Percentiles rank a stretch among this genome's conserved stretches.
Conservation (phyloP, 2,329 filamentous ascomycete genomes). For the Dothideomycetidae sp. region DNA sequence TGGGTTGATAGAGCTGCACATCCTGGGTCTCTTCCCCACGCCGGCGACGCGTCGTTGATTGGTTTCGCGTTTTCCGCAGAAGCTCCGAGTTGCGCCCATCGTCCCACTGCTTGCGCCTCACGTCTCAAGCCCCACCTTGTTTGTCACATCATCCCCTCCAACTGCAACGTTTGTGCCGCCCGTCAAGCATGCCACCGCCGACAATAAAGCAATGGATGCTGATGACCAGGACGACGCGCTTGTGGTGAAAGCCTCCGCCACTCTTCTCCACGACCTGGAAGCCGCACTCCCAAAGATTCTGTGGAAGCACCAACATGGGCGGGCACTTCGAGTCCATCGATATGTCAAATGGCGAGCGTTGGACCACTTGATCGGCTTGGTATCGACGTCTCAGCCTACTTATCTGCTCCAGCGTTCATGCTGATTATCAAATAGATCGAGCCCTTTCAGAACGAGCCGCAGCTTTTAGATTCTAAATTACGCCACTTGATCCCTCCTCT, state of each 20-base stretch:
- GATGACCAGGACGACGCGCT: constrained; percentile 34
- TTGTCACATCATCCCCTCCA: no score
- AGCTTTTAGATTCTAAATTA: constrained; percentile 76
- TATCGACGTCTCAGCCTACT: no score
- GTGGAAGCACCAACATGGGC: constrained; percentile 21
- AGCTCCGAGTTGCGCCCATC: no score
- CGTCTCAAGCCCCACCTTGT: no score
- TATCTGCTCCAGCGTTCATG: no score
- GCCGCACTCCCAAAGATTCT: constrained; percentile 32
- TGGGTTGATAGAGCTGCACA: background rate
- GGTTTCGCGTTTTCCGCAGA: background rate
- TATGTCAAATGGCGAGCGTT: constrained; percentile 28
- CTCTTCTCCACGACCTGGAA: constrained; percentile 21
- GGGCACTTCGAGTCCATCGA: constrained; percentile 19
- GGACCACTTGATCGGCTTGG: constrained; percentile 24
- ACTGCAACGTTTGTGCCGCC: no score
- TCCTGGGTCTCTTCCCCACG: background rate
- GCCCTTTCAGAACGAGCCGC: constrained; percentile 87
- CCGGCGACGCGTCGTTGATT: constrained; percentile 10
- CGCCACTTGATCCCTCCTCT: constrained; percentile 60
- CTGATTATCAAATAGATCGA: no score
- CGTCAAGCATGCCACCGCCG: no score
- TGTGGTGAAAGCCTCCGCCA: constrained; percentile 29
- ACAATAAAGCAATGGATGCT: constrained; percentile 21
- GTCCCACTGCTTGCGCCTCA: no score